phyloP scores from a whole-genome alignment of 2,329 filamentous ascomycete species.

The Chaetomium strumarium region DNA sequence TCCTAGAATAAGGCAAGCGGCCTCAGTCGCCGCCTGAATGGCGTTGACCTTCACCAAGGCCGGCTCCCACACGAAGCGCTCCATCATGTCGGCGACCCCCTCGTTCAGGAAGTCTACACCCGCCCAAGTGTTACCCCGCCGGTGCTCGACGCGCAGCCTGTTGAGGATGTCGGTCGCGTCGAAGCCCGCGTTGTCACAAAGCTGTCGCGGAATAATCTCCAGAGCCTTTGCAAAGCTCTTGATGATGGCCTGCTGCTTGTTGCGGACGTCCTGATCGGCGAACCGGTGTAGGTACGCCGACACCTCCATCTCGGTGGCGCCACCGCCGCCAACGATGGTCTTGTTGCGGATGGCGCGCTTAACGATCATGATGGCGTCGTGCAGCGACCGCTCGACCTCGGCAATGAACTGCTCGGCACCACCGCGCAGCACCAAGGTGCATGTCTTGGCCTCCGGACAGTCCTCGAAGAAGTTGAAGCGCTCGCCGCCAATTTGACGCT shows the following conservation, averaged over 20 bases:
- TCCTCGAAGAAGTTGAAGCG: slow-evolving; percentile 98
- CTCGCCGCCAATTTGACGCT: slow-evolving; percentile 94
- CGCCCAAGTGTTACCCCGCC: slow-evolving; percentile 87
- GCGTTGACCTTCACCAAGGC: slow-evolving; percentile 95
- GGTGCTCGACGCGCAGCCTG: slow-evolving; percentile 90
- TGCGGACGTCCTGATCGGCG: slow-evolving; percentile 83
- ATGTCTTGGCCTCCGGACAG: slow-evolving; percentile 92
- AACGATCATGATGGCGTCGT: slow-evolving; percentile 99
- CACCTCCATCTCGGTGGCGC: slow-evolving; percentile 93
- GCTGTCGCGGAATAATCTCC: slow-evolving; percentile 90
- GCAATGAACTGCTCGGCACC: slow-evolving; percentile 99
- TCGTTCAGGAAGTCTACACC: slow-evolving; percentile 94
- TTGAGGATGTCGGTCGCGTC: slow-evolving; percentile 98
- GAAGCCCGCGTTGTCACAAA: slow-evolving; percentile 98
- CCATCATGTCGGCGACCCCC: slow-evolving; percentile 90
- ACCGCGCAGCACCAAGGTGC: slow-evolving; percentile 89
- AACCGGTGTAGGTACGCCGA: slow-evolving; percentile 89
- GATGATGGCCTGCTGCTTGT: slow-evolving; percentile 97
- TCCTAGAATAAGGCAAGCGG: slow-evolving; percentile 87
- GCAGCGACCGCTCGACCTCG: slow-evolving; percentile 93
- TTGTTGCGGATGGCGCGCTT: slow-evolving; percentile 96
- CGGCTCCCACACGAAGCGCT: slow-evolving; percentile 95
- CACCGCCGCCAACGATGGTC: slow-evolving; percentile 90
- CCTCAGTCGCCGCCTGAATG: slow-evolving; percentile 91
- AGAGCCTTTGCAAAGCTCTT: slow-evolving; percentile 97